Percentiles rank a stretch among this genome's conserved stretches.
These are phyloP conservation scores for Alopecurus myosuroides DNA, from an alignment of 176 grass and related monocot genomes.

Conservation along the genomic window DNA sequence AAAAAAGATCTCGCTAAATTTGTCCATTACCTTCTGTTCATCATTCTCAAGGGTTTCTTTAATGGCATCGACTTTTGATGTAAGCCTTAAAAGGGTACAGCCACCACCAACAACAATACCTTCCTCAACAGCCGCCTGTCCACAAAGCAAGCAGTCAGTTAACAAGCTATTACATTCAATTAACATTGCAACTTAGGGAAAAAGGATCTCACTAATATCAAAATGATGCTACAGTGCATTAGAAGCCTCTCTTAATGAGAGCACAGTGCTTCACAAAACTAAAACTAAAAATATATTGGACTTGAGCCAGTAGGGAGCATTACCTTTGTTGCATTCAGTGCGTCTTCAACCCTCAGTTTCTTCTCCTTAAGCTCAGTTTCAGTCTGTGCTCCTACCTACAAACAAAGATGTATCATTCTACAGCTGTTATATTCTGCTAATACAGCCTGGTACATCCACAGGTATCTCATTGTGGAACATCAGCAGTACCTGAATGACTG, in stretches of 20 bases:
- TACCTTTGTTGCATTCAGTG: slow-evolving; percentile 91
- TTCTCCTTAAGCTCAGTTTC: slow-evolving; percentile 95
- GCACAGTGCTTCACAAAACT: neutral
- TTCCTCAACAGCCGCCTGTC: slow-evolving; percentile 85
- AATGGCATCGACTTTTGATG: slow-evolving; percentile 80
- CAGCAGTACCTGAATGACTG: slow-evolving; percentile 40
- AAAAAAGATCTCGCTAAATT: neutral
- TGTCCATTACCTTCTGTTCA: slow-evolving; percentile 69
- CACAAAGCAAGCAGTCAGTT: neutral
- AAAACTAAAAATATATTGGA: neutral
- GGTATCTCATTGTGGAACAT: slow-evolving; percentile 8
- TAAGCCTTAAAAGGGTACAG: slow-evolving; percentile 82
- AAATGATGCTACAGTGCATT: neutral
- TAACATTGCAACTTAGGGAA: too few relatives aligned
- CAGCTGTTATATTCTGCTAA: neutral
- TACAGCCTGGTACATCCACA: too few relatives aligned
- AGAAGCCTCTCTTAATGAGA: neutral
- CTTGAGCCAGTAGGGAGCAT: neutral
- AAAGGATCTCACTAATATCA: too few relatives aligned
- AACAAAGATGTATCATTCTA: neutral
- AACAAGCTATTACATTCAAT: slow-evolving; percentile 3
- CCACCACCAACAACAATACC: slow-evolving; percentile 96
- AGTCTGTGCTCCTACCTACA: slow-evolving; percentile 87
- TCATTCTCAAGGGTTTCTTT: slow-evolving; percentile 88
- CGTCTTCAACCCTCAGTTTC: slow-evolving; percentile 94